Base-by-base conservation (phyloP, 495 filamentous ascomycete genomes). In the Aspergillus sparsus region DNA sequence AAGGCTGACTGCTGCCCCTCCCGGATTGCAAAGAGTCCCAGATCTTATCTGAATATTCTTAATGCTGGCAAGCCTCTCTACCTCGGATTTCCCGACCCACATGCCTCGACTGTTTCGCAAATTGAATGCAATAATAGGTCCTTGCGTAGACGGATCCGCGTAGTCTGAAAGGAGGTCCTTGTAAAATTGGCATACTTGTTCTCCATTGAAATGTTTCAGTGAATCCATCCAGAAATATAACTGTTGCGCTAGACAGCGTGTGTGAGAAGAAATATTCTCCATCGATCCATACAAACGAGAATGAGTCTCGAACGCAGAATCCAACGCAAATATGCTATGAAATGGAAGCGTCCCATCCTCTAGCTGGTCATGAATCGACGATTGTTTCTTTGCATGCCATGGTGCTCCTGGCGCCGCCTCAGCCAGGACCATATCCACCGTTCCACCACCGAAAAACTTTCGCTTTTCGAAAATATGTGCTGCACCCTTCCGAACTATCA, bases 371-470 rank as follows among this genome's bases (percentile, higher is more conserved):
- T 97, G 91, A 0, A 93, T 77, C n/a, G 81, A 82, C 7, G 85
- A 79, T 21, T 77, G 74, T 66, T 93, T 94, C 53, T 83, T 81
- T 1, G 84, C 86, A 77, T 93, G 87, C 87, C 89, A 95, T 57
- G 72, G 64, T 21, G 45, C 55, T 27, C 21, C 21, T 27, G 21
- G 21, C 44, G 7, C 44, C 9, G 63, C 70, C 6, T 55, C 33
- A 3, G 73, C 73, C 18, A 76, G 39, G 10, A 88, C 84, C 82
- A 94, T 89, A 62, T 96, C 92, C 1, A 97, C 93, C 0, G 93
- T 98, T 6, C 93, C 93, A n/a, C 93, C 93, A 2, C 93, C 93
- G 70, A 98, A 98, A 66, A 93, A 98, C 63, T 74, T 82, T 45
- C 91, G 83, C 27, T 79, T 75, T 41, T 76, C 71, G 44, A 97